These are phyloP conservation scores for Termitomyces sp. DNA, from an alignment of 768 basidiomycete genomes.

Conservation along the genomic window DNA sequence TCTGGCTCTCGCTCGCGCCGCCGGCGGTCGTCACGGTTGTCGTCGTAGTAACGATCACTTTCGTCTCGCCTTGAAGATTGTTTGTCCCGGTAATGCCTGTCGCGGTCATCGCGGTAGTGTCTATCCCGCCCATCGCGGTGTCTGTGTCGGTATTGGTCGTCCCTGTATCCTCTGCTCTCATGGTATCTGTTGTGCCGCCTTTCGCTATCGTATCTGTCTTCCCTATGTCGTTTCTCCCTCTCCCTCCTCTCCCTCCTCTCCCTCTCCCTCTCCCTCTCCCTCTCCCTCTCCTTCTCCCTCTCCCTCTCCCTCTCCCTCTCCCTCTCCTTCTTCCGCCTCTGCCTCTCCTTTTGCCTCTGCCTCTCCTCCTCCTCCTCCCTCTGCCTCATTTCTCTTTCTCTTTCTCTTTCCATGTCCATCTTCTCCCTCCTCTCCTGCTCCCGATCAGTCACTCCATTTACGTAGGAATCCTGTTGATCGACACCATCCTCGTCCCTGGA, in stretches of 20 bases:
- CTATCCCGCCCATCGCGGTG: constrained; percentile 7
- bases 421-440: constrained; percentile 1
- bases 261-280: too few species aligned
- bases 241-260: not conserved
- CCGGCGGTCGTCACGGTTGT: constrained; percentile 3
- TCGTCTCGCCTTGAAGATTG: constrained; percentile 5
- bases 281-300: not conserved
- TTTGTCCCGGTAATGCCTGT: constrained; percentile 4
- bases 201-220: constrained; percentile 2
- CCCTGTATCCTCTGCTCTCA: constrained; percentile 9
- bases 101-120: constrained; percentile 2
- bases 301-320: too few species aligned
- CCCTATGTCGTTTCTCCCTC: not conserved
- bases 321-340: not conserved
- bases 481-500: not conserved
- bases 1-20: constrained; percentile 10
- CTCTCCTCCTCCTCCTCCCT: not conserved
- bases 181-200: constrained; percentile 8
- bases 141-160: constrained; percentile 10
- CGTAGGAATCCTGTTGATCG: not conserved
- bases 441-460: not conserved
- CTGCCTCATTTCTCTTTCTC: too few species aligned
- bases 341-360: not conserved
- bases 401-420: not conserved
- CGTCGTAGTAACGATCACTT: constrained; percentile 1